Conservation (phyloP, 306 rosid species). For the Cicer cuneatum region DNA sequence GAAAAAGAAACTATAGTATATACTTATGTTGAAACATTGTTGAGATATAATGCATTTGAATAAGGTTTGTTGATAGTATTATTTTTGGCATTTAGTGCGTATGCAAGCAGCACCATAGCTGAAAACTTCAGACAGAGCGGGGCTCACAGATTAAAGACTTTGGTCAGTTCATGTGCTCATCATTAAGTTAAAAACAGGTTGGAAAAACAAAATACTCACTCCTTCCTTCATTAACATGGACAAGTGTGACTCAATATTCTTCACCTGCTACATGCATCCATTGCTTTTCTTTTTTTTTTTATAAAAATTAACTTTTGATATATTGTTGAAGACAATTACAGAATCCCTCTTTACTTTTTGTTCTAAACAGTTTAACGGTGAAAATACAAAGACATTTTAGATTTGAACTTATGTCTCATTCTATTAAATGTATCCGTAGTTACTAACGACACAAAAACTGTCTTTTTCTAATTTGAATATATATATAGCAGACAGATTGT, state of each 20-base stretch:
- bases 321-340: neutral
- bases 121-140: conserved; percentile 48
- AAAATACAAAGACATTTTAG: too few relatives aligned
- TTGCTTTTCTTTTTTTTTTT: conserved; percentile 9
- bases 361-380: neutral
- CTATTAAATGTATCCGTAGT: too few relatives aligned
- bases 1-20: neutral
- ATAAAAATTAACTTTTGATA: neutral
- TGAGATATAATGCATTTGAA: conserved; percentile 39
- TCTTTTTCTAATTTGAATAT: too few relatives aligned
- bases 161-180: conserved; percentile 51
- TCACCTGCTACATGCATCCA: conserved; percentile 15
- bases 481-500: neutral
- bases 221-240: conserved; percentile 17
- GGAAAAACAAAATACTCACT: conserved; percentile 7
- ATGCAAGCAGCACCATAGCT: conserved; percentile 46
- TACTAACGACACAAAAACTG: too few relatives aligned
- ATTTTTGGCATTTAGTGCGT: conserved; percentile 49
- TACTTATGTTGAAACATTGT: neutral
- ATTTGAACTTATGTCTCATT: too few relatives aligned
- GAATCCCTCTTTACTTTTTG: conserved; percentile 11
- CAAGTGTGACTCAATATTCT: conserved; percentile 38
- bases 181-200: conserved; percentile 46
- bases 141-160: conserved; percentile 49
- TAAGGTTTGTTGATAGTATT: conserved; percentile 19